Evolutionary conservation across 129 eudicot species (phyloP).

Genomic region (Artemisia argyi): DNA sequence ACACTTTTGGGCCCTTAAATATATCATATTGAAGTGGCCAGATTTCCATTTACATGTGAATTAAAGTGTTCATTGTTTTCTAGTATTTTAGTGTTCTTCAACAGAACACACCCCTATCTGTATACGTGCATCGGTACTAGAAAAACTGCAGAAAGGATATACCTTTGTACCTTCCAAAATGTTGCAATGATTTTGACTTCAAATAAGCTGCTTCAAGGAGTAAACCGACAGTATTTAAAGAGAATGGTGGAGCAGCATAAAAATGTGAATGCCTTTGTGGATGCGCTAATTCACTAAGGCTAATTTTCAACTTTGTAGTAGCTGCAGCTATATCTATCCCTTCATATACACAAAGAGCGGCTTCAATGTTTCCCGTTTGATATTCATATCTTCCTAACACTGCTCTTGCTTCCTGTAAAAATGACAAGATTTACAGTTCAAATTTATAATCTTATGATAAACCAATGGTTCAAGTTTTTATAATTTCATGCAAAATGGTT

Average conservation of each 20-base stretch:
- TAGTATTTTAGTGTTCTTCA: background rate
- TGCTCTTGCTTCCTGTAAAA: constrained; percentile 82
- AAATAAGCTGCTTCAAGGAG: constrained; percentile 79
- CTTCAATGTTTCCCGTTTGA: constrained; percentile 91
- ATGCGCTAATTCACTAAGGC: constrained; percentile 48
- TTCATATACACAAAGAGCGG: constrained; percentile 87
- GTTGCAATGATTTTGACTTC: constrained; percentile 81
- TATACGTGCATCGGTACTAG: background rate
- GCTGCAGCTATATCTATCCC: constrained; percentile 73
- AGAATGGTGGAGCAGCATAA: constrained; percentile 56
- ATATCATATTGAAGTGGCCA: no score
- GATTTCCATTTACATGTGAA: no score
- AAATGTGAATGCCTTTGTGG: constrained; percentile 48
- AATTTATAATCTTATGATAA: background rate
- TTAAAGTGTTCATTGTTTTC: no score
- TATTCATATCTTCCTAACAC: constrained; percentile 88
- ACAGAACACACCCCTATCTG: background rate
- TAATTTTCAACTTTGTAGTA: constrained; percentile 70
- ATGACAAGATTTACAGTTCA: constrained; percentile 8
- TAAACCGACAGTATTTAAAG: constrained; percentile 69
- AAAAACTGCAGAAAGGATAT: constrained; percentile 12
- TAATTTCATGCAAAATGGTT: background rate
- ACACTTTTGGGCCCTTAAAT: no score
- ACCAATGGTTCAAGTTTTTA: background rate
- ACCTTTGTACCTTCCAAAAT: constrained; percentile 86